Conservation (phyloP, 768 basidiomycete genomes). For the Boletus bicolor region DNA sequence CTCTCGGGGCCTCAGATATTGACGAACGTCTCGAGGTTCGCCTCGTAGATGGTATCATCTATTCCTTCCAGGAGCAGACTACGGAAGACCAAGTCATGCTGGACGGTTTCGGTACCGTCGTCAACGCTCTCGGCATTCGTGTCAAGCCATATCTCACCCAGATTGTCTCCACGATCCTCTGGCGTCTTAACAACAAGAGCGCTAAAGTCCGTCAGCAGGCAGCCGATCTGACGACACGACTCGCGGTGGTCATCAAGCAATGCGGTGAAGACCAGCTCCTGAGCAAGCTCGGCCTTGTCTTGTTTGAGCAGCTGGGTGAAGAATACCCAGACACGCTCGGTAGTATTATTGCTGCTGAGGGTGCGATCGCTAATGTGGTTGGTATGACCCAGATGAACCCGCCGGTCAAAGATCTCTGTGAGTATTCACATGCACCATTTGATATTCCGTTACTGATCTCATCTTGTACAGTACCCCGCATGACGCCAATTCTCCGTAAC, state of each 20-base stretch:
- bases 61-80: conserved; percentile 99
- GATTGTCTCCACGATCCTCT: conserved; percentile 97
- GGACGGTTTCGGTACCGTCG: conserved; percentile 96
- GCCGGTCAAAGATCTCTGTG: conserved; percentile 96
- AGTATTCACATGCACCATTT: conserved; percentile 37
- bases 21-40: conserved; percentile 94
- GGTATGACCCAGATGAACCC: conserved; percentile 99
- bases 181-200: conserved; percentile 99
- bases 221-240: conserved; percentile 93
- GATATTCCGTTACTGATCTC: background rate
- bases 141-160: conserved; percentile 99
- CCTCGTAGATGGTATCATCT: conserved; percentile 97
- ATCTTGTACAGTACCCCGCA: conserved; percentile 78
- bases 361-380: conserved; percentile 98
- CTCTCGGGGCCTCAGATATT: conserved; percentile 94
- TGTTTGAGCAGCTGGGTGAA: conserved; percentile 98
- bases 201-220: conserved; percentile 99
- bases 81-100: conserved; percentile 99
- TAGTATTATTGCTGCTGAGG: conserved; percentile 98
- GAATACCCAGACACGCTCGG: conserved; percentile 99
- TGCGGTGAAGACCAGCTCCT: conserved; percentile 95
- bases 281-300: conserved; percentile 92
- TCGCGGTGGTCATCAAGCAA: conserved; percentile 98
- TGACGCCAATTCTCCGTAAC: conserved; percentile 99
- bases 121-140: conserved; percentile 92